Base-by-base conservation (phyloP, 352 stramenopile genomes). In the Phytophthora pinifolia region DNA sequence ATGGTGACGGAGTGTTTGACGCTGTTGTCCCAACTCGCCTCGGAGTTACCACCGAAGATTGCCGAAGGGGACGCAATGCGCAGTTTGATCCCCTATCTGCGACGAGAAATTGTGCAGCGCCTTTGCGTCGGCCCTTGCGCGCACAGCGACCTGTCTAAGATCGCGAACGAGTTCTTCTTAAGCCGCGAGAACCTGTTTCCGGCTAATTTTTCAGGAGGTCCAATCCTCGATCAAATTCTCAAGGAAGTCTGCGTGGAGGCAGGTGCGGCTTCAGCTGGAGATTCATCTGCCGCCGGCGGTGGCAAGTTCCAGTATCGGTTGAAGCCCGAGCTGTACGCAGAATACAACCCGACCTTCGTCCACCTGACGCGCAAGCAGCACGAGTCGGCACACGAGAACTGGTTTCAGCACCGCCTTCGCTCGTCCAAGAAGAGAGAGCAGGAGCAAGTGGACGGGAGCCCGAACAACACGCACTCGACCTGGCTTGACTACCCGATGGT, bases 271-370 rank as follows among this genome's bases (percentile, higher is more conserved):
- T 68, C 51, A 25, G 67, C 58, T 35, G 58, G 62, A 0, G 54
- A 73, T 34, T 61, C 59, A 9, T 59, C 59, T 54, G 41, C 53
- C 18, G 56, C 76, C 17, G 55, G 46, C 1, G 70, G 61, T 27
- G 76, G 79, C 13, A 92, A 89, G 49, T 84, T 89, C 34, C 78
- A 88, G 58, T 96, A 93, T 65, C 78, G 79, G 1, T 69, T 96
- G 15, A 90, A 92, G 36, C 77, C 87, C 0, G 76, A 92, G 54
- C 65, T 90, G 6, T 90, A 85, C 37, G 80, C 83, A 20, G 82
- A 94, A 57, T 96, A 95, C 67, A 82, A 87, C 42, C 82, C 87
- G 12, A 89, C 83, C 6, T 94, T 92, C 48, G 79, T 92, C n/a
- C 83, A 94, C 44, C 54, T 95, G 43, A 92, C 87, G 17, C 74